These are phyloP conservation scores for Gossypium arboreum DNA, from an alignment of 345 rosid species.

Conservation along the genomic window DNA sequence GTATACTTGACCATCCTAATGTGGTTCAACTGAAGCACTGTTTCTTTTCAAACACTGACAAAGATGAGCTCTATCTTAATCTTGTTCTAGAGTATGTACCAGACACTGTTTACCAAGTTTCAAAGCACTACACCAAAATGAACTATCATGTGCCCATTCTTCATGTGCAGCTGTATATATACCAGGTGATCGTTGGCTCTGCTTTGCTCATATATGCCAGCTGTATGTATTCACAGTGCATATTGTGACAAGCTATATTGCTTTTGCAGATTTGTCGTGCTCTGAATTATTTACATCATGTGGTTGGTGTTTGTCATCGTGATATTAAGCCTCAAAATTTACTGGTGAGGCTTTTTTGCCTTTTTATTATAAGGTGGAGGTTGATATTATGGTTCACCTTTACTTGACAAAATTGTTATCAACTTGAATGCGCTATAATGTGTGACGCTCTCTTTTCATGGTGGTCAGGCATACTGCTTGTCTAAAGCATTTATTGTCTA, in stretches of 20 bases:
- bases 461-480: not conserved
- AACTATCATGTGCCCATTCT: conserved; percentile 58
- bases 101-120: conserved; percentile 85
- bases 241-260: conserved; percentile 9
- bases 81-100: conserved; percentile 89
- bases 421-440: conserved; percentile 5
- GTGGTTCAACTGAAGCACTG: conserved; percentile 80
- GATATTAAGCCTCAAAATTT: conserved; percentile 98
- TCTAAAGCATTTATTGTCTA: not conserved
- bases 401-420: not conserved
- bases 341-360: conserved; percentile 52
- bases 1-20: conserved; percentile 76
- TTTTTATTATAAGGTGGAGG: not conserved
- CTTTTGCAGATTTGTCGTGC: conserved; percentile 83
- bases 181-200: conserved; percentile 49
- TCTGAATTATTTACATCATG: conserved; percentile 82
- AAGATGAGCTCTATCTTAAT: conserved; percentile 88
- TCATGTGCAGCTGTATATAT: conserved; percentile 68
- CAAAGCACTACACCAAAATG: conserved; percentile 69
- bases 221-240: not conserved
- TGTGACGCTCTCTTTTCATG: not conserved
- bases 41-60: conserved; percentile 87
- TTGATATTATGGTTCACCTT: not conserved
- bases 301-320: conserved; percentile 92
- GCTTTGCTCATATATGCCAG: not conserved